Base-by-base conservation (phyloP, 177 flowering plant genomes). In the Tripterygium wilfordii region DNA sequence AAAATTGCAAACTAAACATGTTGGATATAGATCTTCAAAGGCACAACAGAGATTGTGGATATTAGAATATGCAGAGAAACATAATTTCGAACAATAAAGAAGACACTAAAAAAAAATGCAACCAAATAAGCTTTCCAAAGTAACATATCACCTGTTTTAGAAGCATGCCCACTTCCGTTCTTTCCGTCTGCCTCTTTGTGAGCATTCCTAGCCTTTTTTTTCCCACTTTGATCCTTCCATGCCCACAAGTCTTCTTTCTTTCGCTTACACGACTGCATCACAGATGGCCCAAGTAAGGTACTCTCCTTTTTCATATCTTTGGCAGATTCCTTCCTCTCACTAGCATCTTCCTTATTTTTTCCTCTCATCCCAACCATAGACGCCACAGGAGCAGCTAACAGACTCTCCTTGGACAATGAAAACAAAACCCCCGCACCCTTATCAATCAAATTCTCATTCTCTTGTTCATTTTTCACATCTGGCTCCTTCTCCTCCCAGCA, bases 391-490 rank as follows among this genome's bases (percentile, higher is more conserved):
- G 69, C 33, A n/a, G 57, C 58, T 17, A 68, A 47, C 9, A 62
- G 49, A 10, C 49, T 70, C 49, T 80, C 83, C 70, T 86, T 86
- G 2, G 80, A 82, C 69, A 82, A 58, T 6, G 91, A 79, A 57
- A 80, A 84, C 55, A 84, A 58, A 42, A 76, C 89, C 32, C 79
- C 85, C 7, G 95, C 96, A 33, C 88, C 95, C 48, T 71, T 79
- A 54, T 80, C 78, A 33, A 54, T 74, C 14, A 67, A 69, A 56
- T 67, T 76, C 47, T 68, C 82, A 48, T 53, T 65, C 7, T 68
- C 82, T 18, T 72, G 72, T n/a, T 49, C 70, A 39, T 20, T 58
- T 21, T 51, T n/a, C n/a, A n/a, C n/a, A n/a, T n/a, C n/a, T n/a
- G n/a, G n/a, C n/a, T n/a, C 28, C 32, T 72, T 43, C 46, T 67